Base-by-base conservation (phyloP, 192 early-diverging fungal species). In the Powellomyces hirtus region DNA sequence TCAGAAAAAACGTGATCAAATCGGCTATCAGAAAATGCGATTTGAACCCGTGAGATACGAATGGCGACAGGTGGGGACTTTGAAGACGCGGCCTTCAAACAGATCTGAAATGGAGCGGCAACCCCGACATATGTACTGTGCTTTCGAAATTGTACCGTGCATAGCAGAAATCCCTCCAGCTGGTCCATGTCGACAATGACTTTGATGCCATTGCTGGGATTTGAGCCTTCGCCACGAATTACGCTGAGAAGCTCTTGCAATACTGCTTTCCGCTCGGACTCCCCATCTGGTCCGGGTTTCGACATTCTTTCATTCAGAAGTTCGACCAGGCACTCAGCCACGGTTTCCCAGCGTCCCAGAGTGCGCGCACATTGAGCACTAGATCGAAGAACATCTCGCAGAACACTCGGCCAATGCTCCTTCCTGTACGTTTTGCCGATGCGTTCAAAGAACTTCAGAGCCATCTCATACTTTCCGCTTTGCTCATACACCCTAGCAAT, bases 361-460 rank as follows among this genome's bases (percentile, higher is more conserved):
- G 87, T 81, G 56, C 81, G 84, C 1, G 92, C 92, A 75, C 94
- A 94, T 10, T 77, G 78, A 4, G 88, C 57, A 3, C 84, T 90
- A 72, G 79, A 85, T 40, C 77, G 69, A 33, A 91, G 60, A 18
- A 94, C 89, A 5, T 84, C 85, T 7, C 79, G 85, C 11, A 95
- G 75, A 1, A 95, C 81, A 24, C 73, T 61, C 58, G 77, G 76
- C 94, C 94, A 95, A 34, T 77, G 70, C 68, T 95, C 94, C 66
- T 94, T 94, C 2, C 94, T 85, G 75, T 95, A 95, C 5, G 90
- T 94, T 59, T 91, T 93, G 46, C 81, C 86, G 55, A 95, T 95
- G 1, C 94, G 74, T 49, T 94, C 92, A 77, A 90, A 95, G 68
- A 95, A 95, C 76, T 89, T 91, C 22, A 92, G 74, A 0, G 92